Evolutionary conservation across 352 stramenopile genomes (phyloP).

Genomic region (Blastocystis sp.): DNA sequence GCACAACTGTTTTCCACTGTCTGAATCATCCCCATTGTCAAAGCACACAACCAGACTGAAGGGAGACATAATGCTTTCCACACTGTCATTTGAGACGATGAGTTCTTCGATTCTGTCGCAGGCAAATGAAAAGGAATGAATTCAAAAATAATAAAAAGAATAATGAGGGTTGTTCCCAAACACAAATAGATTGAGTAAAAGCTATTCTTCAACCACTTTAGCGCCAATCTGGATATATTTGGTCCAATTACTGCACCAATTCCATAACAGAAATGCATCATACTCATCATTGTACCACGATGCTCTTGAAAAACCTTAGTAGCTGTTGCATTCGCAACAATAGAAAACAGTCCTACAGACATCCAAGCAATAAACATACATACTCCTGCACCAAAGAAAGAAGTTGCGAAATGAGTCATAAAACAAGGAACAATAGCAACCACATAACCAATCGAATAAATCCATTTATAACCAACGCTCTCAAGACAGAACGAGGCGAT

Average conservation of each 20-base stretch:
- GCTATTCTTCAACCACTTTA: background rate
- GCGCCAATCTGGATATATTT: background rate
- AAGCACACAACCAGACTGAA: conserved; percentile 17
- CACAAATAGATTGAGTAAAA: conserved; percentile 36
- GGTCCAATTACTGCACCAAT: conserved; percentile 3
- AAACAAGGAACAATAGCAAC: background rate
- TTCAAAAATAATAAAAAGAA: background rate
- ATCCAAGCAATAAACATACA: conserved; percentile 11
- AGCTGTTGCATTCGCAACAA: background rate
- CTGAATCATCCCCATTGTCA: conserved; percentile 18
- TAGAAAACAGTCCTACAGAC: background rate
- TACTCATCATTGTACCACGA: conserved; percentile 30
- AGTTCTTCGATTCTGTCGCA: background rate
- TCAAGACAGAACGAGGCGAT: background rate
- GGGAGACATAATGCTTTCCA: background rate
- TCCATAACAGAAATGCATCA: conserved; percentile 49
- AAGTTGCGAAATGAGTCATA: background rate
- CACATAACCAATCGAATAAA: background rate
- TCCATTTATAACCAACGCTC: background rate
- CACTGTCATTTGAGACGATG: background rate
- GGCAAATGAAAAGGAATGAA: conserved; percentile 8
- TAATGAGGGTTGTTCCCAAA: background rate
- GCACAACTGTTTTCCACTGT: background rate
- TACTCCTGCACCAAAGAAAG: background rate
- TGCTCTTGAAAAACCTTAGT: conserved; percentile 1